Conservation (phyloP, 352 stramenopile species). For the Pythium rishiriense region DNA sequence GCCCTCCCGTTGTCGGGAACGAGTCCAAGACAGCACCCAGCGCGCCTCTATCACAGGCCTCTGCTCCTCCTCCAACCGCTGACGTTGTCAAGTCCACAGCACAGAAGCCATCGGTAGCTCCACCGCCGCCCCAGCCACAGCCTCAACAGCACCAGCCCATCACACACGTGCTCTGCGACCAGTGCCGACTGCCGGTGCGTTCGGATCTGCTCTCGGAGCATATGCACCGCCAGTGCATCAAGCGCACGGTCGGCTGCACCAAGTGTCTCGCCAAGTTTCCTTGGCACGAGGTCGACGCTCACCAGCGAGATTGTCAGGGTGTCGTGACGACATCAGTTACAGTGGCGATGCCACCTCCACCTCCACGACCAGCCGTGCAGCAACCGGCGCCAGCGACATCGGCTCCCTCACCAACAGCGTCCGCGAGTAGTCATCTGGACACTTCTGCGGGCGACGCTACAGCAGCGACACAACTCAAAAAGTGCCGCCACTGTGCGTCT, state of each 20-base stretch:
- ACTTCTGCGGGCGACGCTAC: not conserved
- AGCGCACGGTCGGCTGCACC: constrained; percentile 43
- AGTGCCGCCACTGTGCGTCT: constrained; percentile 62
- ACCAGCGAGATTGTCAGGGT: constrained; percentile 27
- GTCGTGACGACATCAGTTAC: not conserved
- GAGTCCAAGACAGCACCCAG: constrained; percentile 2
- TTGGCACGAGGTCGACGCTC: constrained; percentile 45
- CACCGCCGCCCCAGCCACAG: not conserved
- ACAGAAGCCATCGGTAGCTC: not conserved
- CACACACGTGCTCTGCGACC: constrained; percentile 33
- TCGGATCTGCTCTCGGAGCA: constrained; percentile 52
- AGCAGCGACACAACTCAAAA: constrained; percentile 35
- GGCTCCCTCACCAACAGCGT: not conserved
- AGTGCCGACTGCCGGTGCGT: constrained; percentile 54
- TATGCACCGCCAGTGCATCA: constrained; percentile 56
- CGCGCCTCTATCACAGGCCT: not conserved
- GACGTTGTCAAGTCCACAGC: not conserved
- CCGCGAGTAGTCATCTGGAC: not conserved
- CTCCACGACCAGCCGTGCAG: not conserved
- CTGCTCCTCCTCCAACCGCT: not conserved
- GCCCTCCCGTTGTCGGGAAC: not conserved
- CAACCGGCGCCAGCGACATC: too few relatives aligned
- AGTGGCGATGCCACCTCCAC: not conserved
- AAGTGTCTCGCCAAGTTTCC: constrained; percentile 43
- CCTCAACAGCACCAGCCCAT: not conserved